Evolutionary conservation across 768 basidiomycete species (phyloP).

Genomic region (Coprinopsis sp.): DNA sequence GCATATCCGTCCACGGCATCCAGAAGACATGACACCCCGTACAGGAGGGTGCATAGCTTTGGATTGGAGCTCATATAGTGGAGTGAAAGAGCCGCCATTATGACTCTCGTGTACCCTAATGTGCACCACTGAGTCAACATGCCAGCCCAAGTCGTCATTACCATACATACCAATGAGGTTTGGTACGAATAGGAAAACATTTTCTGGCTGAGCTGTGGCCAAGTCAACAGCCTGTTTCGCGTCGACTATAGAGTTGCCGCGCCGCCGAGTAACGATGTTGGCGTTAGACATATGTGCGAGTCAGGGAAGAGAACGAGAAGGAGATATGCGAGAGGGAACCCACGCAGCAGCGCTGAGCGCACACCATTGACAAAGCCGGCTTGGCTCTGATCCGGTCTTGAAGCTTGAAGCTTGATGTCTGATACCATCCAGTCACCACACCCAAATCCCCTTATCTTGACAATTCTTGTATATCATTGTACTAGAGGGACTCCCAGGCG

Average conservation of each 20-base stretch:
- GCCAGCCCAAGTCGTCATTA: no score
- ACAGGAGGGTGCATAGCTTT: slow-evolving; percentile 84
- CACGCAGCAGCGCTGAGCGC: not conserved
- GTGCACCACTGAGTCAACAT: slow-evolving; percentile 88
- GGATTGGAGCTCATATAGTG: slow-evolving; percentile 96
- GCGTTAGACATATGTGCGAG: slow-evolving; percentile 26
- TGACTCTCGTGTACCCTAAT: slow-evolving; percentile 83
- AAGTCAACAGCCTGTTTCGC: slow-evolving; percentile 84
- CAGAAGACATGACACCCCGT: slow-evolving; percentile 85
- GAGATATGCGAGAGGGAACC: slow-evolving; percentile 6
- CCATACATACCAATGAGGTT: slow-evolving; percentile 87
- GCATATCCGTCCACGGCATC: slow-evolving; percentile 95
- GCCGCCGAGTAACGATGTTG: slow-evolving; percentile 31
- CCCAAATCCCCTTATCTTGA: no score
- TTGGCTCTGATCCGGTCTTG: no score
- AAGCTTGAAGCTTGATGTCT: no score
- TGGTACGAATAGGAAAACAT: slow-evolving; percentile 95
- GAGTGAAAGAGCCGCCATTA: slow-evolving; percentile 84
- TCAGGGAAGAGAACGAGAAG: slow-evolving; percentile 6
- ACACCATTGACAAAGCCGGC: slow-evolving; percentile 1
- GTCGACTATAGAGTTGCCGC: slow-evolving; percentile 62
- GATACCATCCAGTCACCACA: no score
- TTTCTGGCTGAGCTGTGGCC: slow-evolving; percentile 86
- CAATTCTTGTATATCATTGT: no score
- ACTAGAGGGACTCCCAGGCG: no score